phyloP scores from a whole-genome alignment of 768 basidiomycete species.

The Boletus sp. region DNA sequence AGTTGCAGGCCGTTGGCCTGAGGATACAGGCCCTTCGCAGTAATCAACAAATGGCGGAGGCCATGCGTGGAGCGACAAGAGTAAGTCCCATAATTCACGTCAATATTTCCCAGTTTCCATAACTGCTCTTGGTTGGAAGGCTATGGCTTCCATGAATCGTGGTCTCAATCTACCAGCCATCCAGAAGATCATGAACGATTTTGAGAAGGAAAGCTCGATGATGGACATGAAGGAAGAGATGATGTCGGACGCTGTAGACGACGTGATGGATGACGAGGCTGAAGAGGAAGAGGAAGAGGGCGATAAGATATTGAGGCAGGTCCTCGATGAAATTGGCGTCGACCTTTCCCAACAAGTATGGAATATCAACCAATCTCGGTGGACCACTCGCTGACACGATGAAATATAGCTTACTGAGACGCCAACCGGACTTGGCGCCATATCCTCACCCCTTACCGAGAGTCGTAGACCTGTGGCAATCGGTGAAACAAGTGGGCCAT shows the following conservation, averaged over 20 bases:
- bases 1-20: constrained; percentile 92
- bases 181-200: constrained; percentile 95
- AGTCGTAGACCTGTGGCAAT: constrained; percentile 81
- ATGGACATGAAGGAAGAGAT: constrained; percentile 99
- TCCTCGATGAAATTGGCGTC: constrained; percentile 96
- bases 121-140: constrained; percentile 46
- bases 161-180: constrained; percentile 94
- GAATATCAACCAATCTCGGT: background rate
- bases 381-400: constrained; percentile 9
- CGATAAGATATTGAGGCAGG: constrained; percentile 92
- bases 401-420: constrained; percentile 72
- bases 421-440: constrained; percentile 66
- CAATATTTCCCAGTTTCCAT: background rate
- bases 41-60: constrained; percentile 99
- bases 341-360: constrained; percentile 80
- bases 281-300: constrained; percentile 97
- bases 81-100: constrained; percentile 47
- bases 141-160: constrained; percentile 97
- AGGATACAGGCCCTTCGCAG: constrained; percentile 95
- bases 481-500: constrained; percentile 51
- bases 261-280: constrained; percentile 88
- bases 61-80: constrained; percentile 96
- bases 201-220: constrained; percentile 93
- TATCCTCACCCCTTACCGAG: constrained; percentile 59
- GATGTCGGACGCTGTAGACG: constrained; percentile 99